phyloP scores from a whole-genome alignment of 176 grass and related monocot species.

The Dactylis glomerata region DNA sequence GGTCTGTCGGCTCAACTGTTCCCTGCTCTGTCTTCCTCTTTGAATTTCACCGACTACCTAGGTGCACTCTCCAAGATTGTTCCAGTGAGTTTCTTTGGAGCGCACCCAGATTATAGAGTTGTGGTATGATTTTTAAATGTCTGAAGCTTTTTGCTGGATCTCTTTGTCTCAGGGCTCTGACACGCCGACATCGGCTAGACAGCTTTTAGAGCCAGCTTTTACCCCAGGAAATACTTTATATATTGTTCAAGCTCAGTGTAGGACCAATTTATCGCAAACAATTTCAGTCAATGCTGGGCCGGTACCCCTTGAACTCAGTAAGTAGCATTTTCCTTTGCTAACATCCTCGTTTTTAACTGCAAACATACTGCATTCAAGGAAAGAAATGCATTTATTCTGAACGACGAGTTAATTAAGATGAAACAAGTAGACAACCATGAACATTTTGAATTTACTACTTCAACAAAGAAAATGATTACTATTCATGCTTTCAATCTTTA shows the following conservation, averaged over 20 bases:
- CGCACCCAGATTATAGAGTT: neutral
- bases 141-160: neutral
- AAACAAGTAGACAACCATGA: neutral
- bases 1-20: slow-evolving; percentile 58
- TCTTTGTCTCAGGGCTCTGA: slow-evolving; percentile 47
- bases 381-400: neutral
- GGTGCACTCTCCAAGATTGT: slow-evolving; percentile 37
- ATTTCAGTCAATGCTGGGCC: slow-evolving; percentile 30
- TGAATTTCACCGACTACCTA: slow-evolving; percentile 64
- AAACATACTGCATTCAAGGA: neutral
- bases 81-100: slow-evolving; percentile 42
- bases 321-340: slow-evolving; percentile 7
- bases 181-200: slow-evolving; percentile 35
- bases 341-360: neutral
- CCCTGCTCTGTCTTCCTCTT: slow-evolving; percentile 21
- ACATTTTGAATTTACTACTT: slow-evolving; percentile 11
- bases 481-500: neutral
- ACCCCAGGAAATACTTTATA: slow-evolving; percentile 50
- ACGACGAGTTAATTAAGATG: neutral
- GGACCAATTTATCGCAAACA: slow-evolving; percentile 30
- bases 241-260: slow-evolving; percentile 51
- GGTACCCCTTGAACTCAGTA: slow-evolving; percentile 41
- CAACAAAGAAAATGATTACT: neutral
- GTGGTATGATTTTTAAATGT: neutral
- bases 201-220: slow-evolving; percentile 71